Percentiles rank a stretch among this genome's conserved stretches.
These are phyloP conservation scores for Macrophomina tecta DNA, from an alignment of 2,329 filamentous ascomycete genomes.

Conservation along the genomic window DNA sequence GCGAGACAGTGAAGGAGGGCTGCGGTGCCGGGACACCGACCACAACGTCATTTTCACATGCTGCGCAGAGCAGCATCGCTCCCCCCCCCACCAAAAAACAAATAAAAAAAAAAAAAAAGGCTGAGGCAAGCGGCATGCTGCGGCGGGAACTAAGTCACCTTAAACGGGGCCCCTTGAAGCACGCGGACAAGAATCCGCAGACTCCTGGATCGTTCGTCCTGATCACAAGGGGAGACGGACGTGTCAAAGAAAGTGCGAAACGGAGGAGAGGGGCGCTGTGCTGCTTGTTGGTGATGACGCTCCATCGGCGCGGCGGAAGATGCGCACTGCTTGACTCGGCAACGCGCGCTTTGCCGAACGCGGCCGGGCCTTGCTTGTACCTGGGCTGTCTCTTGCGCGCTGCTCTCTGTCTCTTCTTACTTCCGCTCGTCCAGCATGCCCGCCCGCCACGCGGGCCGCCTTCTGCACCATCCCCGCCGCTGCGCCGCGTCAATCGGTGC, in stretches of 20 bases:
- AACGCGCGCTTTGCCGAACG: constrained; percentile 17
- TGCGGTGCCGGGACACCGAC: too few relatives aligned
- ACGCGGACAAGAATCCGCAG: not conserved
- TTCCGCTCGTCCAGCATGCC: constrained; percentile 23
- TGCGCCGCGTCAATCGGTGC: constrained; percentile 5
- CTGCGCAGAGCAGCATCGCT: not conserved
- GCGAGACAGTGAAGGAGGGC: not conserved
- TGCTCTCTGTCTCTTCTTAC: not conserved
- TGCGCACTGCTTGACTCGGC: constrained; percentile 8
- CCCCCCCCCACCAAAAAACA: too few relatives aligned
- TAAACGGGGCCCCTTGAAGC: not conserved
- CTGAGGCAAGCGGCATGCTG: not conserved
- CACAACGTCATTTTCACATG: constrained; percentile 26
- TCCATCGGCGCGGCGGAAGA: constrained; percentile 18
- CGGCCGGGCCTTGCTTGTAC: not conserved
- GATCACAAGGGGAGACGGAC: not conserved
- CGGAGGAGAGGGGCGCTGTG: not conserved
- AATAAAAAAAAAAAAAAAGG: too few relatives aligned
- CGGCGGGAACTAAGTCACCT: not conserved
- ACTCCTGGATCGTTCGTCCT: not conserved
- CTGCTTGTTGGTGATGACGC: not conserved
- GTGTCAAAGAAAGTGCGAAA: not conserved
- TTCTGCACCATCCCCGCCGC: not conserved
- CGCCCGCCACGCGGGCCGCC: not conserved
- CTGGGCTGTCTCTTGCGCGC: not conserved